Conservation (phyloP, 495 filamentous ascomycete species). For the Halenospora varia region DNA sequence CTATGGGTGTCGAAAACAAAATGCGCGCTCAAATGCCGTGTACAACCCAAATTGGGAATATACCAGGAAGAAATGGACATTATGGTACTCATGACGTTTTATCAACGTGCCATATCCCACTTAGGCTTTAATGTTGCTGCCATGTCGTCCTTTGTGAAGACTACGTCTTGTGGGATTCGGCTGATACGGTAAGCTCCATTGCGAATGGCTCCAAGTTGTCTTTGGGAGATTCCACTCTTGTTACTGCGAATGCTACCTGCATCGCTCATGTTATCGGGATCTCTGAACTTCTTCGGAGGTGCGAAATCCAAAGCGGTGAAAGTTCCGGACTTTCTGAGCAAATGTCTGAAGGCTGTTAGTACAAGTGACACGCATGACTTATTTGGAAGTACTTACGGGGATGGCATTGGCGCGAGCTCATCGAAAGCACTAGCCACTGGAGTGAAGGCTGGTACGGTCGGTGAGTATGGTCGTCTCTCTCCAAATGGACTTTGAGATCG, state of each 20-base stretch:
- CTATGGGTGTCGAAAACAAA: conserved; percentile 13
- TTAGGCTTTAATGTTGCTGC: conserved; percentile 65
- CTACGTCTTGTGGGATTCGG: conserved; percentile 74
- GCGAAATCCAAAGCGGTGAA: conserved; percentile 93
- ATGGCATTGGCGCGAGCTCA: conserved; percentile 79
- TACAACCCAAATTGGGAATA: conserved; percentile 4
- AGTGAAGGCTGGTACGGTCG: conserved; percentile 62
- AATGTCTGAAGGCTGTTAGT: conserved; percentile 55
- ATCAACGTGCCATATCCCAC: conserved; percentile 58
- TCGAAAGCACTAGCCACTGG: conserved; percentile 82
- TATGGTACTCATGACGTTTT: not conserved
- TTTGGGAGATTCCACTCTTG: conserved; percentile 69
- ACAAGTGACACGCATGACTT: conserved; percentile 10
- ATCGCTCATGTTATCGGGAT: conserved; percentile 69
- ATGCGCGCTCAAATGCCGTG: conserved; percentile 27
- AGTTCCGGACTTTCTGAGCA: conserved; percentile 82
- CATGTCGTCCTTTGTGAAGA: conserved; percentile 77
- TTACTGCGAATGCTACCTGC: conserved; percentile 87
- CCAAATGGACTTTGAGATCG: conserved; percentile 79
- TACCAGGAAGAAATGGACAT: conserved; percentile 13
- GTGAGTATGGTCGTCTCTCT: conserved; percentile 68
- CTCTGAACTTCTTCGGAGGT: conserved; percentile 72
- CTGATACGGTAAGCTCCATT: conserved; percentile 88
- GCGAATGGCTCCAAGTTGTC: conserved; percentile 73
- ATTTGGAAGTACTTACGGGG: conserved; percentile 65